Conservation (phyloP, 176 grass and related monocot genomes). For the Triticum dicoccoides region DNA sequence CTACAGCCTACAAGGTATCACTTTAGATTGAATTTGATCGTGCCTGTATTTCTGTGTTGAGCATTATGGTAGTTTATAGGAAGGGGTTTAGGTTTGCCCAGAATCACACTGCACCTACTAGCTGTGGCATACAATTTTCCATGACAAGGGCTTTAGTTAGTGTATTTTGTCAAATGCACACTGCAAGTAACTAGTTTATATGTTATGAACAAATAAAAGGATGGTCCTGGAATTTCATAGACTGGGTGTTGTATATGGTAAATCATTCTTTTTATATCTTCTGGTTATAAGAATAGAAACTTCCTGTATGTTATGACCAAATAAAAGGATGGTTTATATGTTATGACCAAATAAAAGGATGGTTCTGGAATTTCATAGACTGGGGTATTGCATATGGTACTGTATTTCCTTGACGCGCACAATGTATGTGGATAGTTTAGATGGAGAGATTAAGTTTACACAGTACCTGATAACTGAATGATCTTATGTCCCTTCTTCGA, state of each 20-base stretch:
- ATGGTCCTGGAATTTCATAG: neutral
- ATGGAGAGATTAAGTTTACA: neutral
- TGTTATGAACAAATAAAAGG: neutral
- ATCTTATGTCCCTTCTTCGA: neutral
- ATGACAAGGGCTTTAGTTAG: neutral
- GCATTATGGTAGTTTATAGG: neutral
- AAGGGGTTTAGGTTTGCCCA: neutral
- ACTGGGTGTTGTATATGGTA: neutral
- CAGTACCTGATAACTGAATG: neutral
- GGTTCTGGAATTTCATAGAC: neutral
- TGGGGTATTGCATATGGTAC: neutral
- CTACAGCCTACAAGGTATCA: neutral
- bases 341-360: neutral
- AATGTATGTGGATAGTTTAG: too few relatives aligned
- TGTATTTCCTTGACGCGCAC: too few relatives aligned
- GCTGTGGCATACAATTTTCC: neutral
- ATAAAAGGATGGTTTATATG: neutral
- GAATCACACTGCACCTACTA: neutral
- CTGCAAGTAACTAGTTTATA: neutral
- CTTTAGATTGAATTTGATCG: neutral
- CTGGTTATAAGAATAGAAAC: neutral
- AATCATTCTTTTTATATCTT: neutral
- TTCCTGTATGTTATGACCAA: neutral
- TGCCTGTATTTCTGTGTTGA: neutral
- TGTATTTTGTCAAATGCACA: neutral